Percentiles rank a stretch among this genome's conserved stretches.
phyloP scores from a whole-genome alignment of 352 stramenopile species.

The Phytophthora brassicae region DNA sequence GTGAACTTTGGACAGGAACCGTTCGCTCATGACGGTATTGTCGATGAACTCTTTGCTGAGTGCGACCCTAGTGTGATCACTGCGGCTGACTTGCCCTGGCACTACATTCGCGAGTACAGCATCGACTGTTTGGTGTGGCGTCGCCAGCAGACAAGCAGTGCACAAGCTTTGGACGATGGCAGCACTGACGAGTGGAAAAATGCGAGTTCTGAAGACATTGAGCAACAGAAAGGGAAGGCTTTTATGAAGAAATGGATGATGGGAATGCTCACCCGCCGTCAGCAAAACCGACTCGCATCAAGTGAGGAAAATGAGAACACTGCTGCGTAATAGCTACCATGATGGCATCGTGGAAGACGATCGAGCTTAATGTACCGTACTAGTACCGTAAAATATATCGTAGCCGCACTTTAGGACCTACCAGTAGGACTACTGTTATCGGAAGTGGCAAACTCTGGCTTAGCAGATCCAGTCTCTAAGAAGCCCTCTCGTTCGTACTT shows the following conservation, averaged over 20 bases:
- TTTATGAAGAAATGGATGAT: conserved; percentile 36
- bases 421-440: too few relatives aligned
- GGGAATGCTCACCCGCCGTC: conserved; percentile 32
- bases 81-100: conserved; percentile 44
- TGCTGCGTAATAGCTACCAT: conserved; percentile 5
- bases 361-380: too few relatives aligned
- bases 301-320: conserved; percentile 31
- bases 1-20: conserved; percentile 85
- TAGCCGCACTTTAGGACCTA: conserved; percentile 1
- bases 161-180: conserved; percentile 1
- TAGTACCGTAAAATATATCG: conserved; percentile 15
- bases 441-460: too few relatives aligned
- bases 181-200: conserved; percentile 29
- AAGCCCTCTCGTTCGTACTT: background rate
- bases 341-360: too few relatives aligned
- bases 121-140: conserved; percentile 34
- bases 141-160: conserved; percentile 15
- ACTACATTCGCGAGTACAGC: conserved; percentile 46
- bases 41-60: conserved; percentile 59
- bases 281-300: conserved; percentile 36
- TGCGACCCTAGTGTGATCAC: conserved; percentile 30
- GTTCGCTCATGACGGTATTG: conserved; percentile 52
- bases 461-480: conserved; percentile 4
- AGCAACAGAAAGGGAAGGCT: conserved; percentile 5
- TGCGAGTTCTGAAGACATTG: conserved; percentile 11